Evolutionary conservation across 176 grass and related monocot species (phyloP).

Genomic region (Thalia dealbata): DNA sequence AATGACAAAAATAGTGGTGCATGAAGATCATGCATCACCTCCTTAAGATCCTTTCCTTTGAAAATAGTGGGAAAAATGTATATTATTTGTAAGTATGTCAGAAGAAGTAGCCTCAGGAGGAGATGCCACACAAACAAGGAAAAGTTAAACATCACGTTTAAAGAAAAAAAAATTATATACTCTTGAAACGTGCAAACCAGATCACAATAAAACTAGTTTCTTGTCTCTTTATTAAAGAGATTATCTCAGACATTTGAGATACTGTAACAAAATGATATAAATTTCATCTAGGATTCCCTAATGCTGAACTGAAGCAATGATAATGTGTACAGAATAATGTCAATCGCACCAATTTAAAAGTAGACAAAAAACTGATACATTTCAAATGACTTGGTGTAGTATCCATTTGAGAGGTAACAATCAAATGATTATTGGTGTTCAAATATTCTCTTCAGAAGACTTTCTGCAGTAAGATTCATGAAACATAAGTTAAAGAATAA

Average conservation of each 20-base stretch:
- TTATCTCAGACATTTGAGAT: background rate
- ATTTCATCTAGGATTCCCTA: background rate
- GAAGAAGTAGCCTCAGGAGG: background rate
- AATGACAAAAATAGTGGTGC: too few relatives aligned
- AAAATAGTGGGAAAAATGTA: too few relatives aligned
- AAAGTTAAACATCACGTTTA: background rate
- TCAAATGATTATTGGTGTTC: background rate
- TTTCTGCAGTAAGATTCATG: background rate
- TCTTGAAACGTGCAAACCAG: background rate
- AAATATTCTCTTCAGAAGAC: background rate
- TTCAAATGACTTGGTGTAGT: background rate
- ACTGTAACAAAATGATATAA: background rate
- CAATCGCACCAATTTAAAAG: background rate
- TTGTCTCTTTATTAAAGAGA: background rate
- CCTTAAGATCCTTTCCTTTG: too few relatives aligned
- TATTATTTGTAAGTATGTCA: background rate
- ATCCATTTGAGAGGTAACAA: background rate
- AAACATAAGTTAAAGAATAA: background rate
- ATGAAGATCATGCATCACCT: too few relatives aligned
- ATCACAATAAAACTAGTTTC: background rate
- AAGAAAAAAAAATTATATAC: background rate
- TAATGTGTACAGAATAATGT: too few relatives aligned
- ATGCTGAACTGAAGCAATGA: background rate
- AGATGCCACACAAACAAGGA: background rate
- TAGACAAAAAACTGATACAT: background rate